Conservation (phyloP, 768 basidiomycete genomes). For the Amanita molliuscula region DNA sequence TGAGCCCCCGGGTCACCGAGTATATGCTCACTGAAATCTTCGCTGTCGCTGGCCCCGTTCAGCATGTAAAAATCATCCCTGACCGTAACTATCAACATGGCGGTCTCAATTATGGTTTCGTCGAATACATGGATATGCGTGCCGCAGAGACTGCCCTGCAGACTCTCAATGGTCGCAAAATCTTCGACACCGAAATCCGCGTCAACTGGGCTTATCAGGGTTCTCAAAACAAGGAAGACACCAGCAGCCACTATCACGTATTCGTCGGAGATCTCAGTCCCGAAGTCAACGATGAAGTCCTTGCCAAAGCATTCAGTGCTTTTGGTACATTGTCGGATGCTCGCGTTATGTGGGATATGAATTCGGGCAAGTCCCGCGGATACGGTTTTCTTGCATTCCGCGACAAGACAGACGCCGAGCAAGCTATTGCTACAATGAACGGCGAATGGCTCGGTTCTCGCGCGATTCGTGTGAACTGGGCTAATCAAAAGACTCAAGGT, state of each 20-base stretch:
- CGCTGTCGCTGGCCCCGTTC: constrained; percentile 92
- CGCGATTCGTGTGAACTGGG: constrained; percentile 99
- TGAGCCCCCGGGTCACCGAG: constrained; percentile 96
- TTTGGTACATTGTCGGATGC: constrained; percentile 97
- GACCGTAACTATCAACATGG: constrained; percentile 99
- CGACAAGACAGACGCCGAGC: constrained; percentile 98
- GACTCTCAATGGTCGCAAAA: constrained; percentile 97
- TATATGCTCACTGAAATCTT: constrained; percentile 99
- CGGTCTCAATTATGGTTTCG: constrained; percentile 98
- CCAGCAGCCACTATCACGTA: constrained; percentile 94
- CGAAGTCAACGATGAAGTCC: constrained; percentile 96
- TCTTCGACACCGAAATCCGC: constrained; percentile 98
- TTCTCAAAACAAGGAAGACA: constrained; percentile 97
- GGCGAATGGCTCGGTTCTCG: constrained; percentile 98
- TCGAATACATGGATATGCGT: constrained; percentile 98
- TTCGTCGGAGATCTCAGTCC: constrained; percentile 99
- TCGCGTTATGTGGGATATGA: constrained; percentile 99
- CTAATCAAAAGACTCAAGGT: constrained; percentile 97
- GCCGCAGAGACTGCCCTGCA: constrained; percentile 98
- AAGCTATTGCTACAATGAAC: constrained; percentile 99
- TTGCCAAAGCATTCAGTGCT: constrained; percentile 93
- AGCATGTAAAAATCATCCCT: constrained; percentile 99
- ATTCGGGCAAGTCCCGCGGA: constrained; percentile 95
- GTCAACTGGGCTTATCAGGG: constrained; percentile 99
- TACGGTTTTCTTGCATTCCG: constrained; percentile 98